Base-by-base conservation (phyloP, 768 basidiomycete genomes). In the Dioszegia hungarica region DNA sequence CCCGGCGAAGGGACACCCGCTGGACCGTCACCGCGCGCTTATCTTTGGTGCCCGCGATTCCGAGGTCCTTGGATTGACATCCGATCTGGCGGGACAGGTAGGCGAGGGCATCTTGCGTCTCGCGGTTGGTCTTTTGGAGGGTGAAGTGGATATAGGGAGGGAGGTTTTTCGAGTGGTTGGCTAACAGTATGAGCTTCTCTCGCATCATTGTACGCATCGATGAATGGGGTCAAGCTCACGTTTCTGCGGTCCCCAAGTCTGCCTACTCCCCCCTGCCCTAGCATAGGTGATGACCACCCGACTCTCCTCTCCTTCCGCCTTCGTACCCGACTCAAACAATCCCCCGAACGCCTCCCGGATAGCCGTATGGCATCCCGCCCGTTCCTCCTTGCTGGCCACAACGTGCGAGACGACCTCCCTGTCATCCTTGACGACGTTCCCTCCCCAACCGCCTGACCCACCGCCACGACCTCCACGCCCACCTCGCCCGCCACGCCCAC, bases 1-100 rank as follows among this genome's bases (percentile, higher is more conserved):
- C 56, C 6, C 77, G 56, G 41, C 67, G 67, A 17, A 77, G 45
- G 38, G 73, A 75, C 17, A 98, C 90, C 1, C 90, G 85, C 72
- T 99, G 95, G 1, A 89, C 85, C 1, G 95, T 98, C 15, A 98
- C 90, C 0, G 91, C 95, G 31, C 95, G 87, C 73, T 98, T 99
- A 78, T 99, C 95, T 73, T 99, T 99, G 8, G 95, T 99, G 0
- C 95, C 95, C 3, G 92, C 90, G 24, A 92, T 87, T 22, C 86
- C 84, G 8, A 99, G 80, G 68, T 94, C 90, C 76, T 88, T 91
- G 47, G 84, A 74, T 22, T 80, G 83, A 57, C 86, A 84, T 59
- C 87, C 85, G n/a, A 97, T 79, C 28, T 82, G 80, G 14, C 91
- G 85, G 17, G 89, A 80, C 29, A 99, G 78, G 66, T 93, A 81